Conservation (phyloP, 1,284 basidiomycete species). For the Dichomitus squalens region DNA sequence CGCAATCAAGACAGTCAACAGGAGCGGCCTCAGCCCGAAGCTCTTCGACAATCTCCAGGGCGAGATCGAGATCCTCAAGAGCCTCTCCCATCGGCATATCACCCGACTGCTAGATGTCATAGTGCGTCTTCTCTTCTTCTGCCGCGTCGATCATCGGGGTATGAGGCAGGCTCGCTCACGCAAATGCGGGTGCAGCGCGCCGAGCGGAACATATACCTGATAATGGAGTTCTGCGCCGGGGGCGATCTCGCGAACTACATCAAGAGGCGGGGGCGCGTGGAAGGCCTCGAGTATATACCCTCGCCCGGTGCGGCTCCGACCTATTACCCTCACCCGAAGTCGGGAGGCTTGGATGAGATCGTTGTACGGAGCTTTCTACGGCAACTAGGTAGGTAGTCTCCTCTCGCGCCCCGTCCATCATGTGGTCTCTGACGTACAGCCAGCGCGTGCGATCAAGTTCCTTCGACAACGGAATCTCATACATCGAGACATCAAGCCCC, state of each 20-base stretch:
- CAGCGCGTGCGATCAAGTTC: conserved; percentile 92
- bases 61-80: conserved; percentile 97
- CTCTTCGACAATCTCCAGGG: conserved; percentile 96
- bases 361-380: conserved; percentile 93
- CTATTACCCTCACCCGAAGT: conserved; percentile 89
- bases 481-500: conserved; percentile 97
- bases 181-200: conserved; percentile 65
- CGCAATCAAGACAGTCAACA: conserved; percentile 95
- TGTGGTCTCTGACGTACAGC: not conserved
- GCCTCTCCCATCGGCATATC: conserved; percentile 91
- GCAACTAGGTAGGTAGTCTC: conserved; percentile 72
- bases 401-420: not conserved
- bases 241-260: conserved; percentile 97
- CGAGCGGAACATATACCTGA: conserved; percentile 92
- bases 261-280: conserved; percentile 88
- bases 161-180: not conserved
- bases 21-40: conserved; percentile 88
- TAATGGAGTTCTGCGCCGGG: conserved; percentile 97
- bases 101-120: conserved; percentile 94
- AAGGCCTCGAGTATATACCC: conserved; percentile 81
- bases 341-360: conserved; percentile 89
- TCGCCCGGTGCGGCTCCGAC: conserved; percentile 66
- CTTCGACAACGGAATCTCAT: conserved; percentile 89
- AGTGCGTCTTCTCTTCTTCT: conserved; percentile 42
- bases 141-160: not conserved